A percentile compares a stretch with the other conserved stretches of the same genome.
Evolutionary conservation across 2,329 filamentous ascomycete species (phyloP).

Genomic region (Xylaria sp.): DNA sequence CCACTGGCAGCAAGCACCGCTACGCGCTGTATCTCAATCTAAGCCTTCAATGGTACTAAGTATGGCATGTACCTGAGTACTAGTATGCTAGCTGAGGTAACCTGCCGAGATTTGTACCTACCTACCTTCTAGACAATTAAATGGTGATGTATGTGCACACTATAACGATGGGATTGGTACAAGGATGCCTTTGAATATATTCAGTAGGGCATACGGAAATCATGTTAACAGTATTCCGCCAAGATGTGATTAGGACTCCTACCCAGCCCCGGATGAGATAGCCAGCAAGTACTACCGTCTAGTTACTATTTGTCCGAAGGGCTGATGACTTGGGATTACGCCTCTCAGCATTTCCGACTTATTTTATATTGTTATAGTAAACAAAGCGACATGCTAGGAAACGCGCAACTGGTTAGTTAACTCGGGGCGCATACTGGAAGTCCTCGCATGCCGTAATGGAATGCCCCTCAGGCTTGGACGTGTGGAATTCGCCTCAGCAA

Average conservation of each 20-base stretch:
- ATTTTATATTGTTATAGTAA: background rate
- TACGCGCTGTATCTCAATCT: background rate
- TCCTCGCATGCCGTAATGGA: background rate
- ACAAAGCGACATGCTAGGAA: background rate
- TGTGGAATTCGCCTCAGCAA: background rate
- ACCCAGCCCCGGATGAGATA: background rate
- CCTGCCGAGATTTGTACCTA: background rate
- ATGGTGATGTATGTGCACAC: background rate
- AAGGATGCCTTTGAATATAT: background rate
- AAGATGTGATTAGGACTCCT: no score
- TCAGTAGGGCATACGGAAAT: background rate
- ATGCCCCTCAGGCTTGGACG: background rate
- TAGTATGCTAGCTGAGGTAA: background rate
- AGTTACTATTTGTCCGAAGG: background rate
- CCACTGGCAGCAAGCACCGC: background rate
- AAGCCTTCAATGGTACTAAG: background rate
- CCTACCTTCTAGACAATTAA: background rate
- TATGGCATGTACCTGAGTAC: background rate
- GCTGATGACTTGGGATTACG: background rate
- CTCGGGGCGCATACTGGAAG: background rate
- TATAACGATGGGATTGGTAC: background rate
- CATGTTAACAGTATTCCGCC: background rate
- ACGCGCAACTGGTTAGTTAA: background rate
- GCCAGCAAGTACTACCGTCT: background rate
- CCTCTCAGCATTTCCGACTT: background rate